phyloP scores from a whole-genome alignment of 345 rosid species.

The Rubroshorea leprosula region DNA sequence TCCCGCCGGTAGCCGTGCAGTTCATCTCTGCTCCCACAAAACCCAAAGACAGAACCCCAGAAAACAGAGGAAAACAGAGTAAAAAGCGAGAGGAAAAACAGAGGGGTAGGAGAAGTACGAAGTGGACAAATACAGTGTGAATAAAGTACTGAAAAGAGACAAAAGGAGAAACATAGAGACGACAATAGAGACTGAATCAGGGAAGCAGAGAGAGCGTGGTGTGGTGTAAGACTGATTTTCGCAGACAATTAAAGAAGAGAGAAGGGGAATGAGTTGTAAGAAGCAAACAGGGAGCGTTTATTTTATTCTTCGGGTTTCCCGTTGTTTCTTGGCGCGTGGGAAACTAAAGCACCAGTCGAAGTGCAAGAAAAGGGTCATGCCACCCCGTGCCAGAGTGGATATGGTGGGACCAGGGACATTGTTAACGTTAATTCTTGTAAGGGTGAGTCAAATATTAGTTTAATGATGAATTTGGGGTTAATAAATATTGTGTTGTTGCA shows the following conservation, averaged over 20 bases:
- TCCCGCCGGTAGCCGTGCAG: constrained; percentile 14
- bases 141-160: not conserved
- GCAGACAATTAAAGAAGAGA: too few species aligned
- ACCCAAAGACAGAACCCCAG: too few species aligned
- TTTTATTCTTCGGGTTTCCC: not conserved
- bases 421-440: constrained; percentile 11
- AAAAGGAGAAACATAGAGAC: constrained; percentile 12
- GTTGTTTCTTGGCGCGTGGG: constrained; percentile 11
- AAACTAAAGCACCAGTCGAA: constrained; percentile 2
- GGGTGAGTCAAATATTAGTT: not conserved
- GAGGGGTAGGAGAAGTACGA: not conserved
- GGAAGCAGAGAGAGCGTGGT: constrained; percentile 22
- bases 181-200: not conserved
- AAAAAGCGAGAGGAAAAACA: not conserved
- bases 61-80: not conserved
- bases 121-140: constrained; percentile 1
- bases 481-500: too few species aligned
- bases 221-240: not conserved
- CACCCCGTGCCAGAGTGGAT: constrained; percentile 15
- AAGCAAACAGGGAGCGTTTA: not conserved
- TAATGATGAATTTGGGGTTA: not conserved
- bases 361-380: not conserved
- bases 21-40: constrained; percentile 14
- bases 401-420: constrained; percentile 23
- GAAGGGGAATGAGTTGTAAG: not conserved